Base-by-base conservation (phyloP, 2,329 filamentous ascomycete genomes). In the Rhinocladiella similis region DNA sequence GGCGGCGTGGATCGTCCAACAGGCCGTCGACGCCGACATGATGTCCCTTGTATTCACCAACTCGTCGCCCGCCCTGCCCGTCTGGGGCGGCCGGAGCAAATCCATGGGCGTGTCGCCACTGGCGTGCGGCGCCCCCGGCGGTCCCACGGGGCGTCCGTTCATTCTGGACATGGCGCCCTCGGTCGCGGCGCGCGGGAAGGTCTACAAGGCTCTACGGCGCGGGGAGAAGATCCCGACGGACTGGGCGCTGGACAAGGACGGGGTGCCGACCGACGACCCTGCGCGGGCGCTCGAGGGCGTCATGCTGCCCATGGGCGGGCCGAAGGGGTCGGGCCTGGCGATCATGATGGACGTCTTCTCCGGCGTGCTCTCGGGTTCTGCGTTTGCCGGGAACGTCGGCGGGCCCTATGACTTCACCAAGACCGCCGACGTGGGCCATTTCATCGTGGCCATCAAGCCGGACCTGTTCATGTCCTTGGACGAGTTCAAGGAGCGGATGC, bases 341-440 rank as follows among this genome's bases (percentile, higher is more conserved):
- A 83, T 94, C 53, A 93, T 91, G 88, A 94, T 94, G 90, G 89
- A 94, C 67, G 87, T 95, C 1, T 93, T 94, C 68, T 91, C 88
- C 0, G 90, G 89, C 1, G 75, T 77, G n/a, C 64, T 94, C 0
- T 90, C 88, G 0, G 90, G 89, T 0, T 87, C 85, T 29, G 89
- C 89, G 0, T 94, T 90, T 71, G 90, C 88, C 0, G 89, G 89
- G 0, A 79, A 88, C 66, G 90, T 94, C 16, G 88, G 85, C 0
- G 83, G 83, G 16, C 90, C 90, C 0, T 94, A 94, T 69, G 88
- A 91, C 66, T 80, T 86, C 2, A 85, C 82, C 0, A 82, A 78
- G 56, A 79, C 84, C 1, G 84, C 86, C 0, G 84, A 91, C 65
- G 88, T 91, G 0, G 88, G 89, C 0, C 89, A 91, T 68, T 90